Percentiles rank a stretch among this genome's conserved stretches.
Conservation (phyloP, 345 rosid genomes). For the Turritis glabra region DNA sequence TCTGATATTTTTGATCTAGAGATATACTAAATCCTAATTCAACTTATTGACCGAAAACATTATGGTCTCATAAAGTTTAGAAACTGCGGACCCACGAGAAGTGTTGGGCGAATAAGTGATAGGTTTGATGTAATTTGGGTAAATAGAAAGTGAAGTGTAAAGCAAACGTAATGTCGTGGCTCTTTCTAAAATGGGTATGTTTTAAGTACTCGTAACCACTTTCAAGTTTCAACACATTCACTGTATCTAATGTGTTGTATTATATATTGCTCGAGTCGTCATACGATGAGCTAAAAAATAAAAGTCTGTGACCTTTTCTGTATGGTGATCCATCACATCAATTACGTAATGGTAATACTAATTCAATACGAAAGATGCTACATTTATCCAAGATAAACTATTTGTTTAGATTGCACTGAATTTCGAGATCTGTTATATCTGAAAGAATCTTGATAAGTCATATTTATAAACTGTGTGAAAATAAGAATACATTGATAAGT, state of each 20-base stretch:
- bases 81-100: constrained; percentile 28
- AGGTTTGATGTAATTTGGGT: constrained; percentile 3
- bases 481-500: neutral
- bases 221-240: constrained; percentile 32
- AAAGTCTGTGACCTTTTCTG: constrained; percentile 23
- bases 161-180: constrained; percentile 30
- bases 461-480: neutral
- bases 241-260: constrained; percentile 28
- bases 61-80: constrained; percentile 24
- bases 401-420: neutral
- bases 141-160: constrained; percentile 23
- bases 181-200: constrained; percentile 19
- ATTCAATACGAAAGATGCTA: neutral
- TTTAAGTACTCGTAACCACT: constrained; percentile 7
- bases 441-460: neutral
- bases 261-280: constrained; percentile 11
- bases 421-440: neutral
- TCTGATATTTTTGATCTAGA: constrained; percentile 14
- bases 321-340: constrained; percentile 35
- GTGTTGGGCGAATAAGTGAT: constrained; percentile 29
- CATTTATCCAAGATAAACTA: neutral
- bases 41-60: neutral
- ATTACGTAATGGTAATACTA: constrained; percentile 1
- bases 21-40: constrained; percentile 2
- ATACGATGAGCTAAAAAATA: neutral